Base-by-base conservation (phyloP, 2,329 filamentous ascomycete species). In the Hymenoscyphus salicellus region DNA sequence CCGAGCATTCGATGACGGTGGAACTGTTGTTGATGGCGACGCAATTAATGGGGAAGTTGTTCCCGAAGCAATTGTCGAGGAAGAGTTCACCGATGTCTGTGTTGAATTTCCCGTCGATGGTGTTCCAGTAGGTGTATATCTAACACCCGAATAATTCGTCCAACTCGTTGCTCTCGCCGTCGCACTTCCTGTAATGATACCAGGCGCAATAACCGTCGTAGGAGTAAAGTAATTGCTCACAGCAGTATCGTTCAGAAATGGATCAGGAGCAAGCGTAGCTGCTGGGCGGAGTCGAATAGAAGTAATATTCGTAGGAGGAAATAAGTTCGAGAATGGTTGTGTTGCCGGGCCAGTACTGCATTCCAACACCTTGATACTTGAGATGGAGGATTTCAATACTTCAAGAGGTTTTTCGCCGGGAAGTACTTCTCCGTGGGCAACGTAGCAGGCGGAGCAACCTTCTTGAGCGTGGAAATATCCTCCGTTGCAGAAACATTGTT, bases 171-270 rank as follows among this genome's bases (percentile, higher is more conserved):
- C 14, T 36, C 56, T 36, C 17, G 56, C 56, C 3, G 56, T 58
- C n/a, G 56, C 56, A 20, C 7, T 26, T 11, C 56, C 56, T 14
- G 56, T 41, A 36, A 58, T 41, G 11, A 33, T 7, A 41, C 56
- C 56, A 6, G 32, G 30, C 2, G 7, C 33, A 20, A 36, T 26
- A 2, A 30, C 10, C 14, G 16, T 41, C 14, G 32, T 36, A 1
- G 56, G 20, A 16, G 56, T 58, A 26, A n/a, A 58, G 16, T 38
- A 58, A 17, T 58, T 58, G n/a, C 57, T 43, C 16, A 58, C 57
- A 36, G 57, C 57, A 17, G 57, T 58, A 8, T 58, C 30, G 11
- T 58, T 58, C 1, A 7, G 33, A 23, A 58, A 58, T 23, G n/a
- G 5, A 23, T 41, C 56, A 16, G n/a, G 8, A 2, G 17, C 7